Evolutionary conservation across 805 yeast genomes (phyloP).

Genomic region (Isabelozyma pseudorhagii): DNA sequence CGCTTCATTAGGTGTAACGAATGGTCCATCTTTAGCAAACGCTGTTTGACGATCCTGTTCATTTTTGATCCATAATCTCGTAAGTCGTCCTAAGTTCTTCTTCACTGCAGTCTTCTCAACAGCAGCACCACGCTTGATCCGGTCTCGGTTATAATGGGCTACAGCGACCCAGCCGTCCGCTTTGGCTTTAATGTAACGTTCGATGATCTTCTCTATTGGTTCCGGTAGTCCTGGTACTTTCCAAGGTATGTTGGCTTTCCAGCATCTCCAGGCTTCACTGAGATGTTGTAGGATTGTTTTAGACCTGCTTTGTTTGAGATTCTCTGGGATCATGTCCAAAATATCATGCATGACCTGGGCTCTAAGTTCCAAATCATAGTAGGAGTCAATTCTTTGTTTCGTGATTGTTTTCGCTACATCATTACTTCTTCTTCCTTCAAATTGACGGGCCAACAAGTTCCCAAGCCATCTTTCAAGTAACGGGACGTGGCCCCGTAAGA

Average conservation of each 20-base stretch:
- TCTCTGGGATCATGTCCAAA: slow-evolving; percentile 95
- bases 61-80: slow-evolving; percentile 86
- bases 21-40: slow-evolving; percentile 84
- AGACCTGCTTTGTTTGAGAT: slow-evolving; percentile 81
- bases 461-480: slow-evolving; percentile 93
- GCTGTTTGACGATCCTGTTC: slow-evolving; percentile 87
- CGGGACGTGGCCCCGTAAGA: slow-evolving; percentile 89
- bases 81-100: slow-evolving; percentile 87
- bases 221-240: slow-evolving; percentile 94
- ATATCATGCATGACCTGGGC: slow-evolving; percentile 96
- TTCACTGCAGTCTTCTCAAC: slow-evolving; percentile 93
- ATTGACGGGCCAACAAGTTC: slow-evolving; percentile 84
- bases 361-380: slow-evolving; percentile 88
- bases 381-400: slow-evolving; percentile 92
- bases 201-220: slow-evolving; percentile 82
- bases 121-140: slow-evolving; percentile 84
- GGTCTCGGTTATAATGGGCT: slow-evolving; percentile 88
- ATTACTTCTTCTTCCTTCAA: slow-evolving; percentile 91
- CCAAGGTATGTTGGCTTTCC: slow-evolving; percentile 99
- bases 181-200: slow-evolving; percentile 87
- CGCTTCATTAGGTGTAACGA: slow-evolving; percentile 81
- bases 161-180: slow-evolving; percentile 96
- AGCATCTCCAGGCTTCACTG: slow-evolving; percentile 98
- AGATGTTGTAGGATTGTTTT: slow-evolving; percentile 87
- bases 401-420: slow-evolving; percentile 93